Base-by-base conservation (phyloP, 2,329 filamentous ascomycete genomes). In the Ceratocystiopsis sp. region DNA sequence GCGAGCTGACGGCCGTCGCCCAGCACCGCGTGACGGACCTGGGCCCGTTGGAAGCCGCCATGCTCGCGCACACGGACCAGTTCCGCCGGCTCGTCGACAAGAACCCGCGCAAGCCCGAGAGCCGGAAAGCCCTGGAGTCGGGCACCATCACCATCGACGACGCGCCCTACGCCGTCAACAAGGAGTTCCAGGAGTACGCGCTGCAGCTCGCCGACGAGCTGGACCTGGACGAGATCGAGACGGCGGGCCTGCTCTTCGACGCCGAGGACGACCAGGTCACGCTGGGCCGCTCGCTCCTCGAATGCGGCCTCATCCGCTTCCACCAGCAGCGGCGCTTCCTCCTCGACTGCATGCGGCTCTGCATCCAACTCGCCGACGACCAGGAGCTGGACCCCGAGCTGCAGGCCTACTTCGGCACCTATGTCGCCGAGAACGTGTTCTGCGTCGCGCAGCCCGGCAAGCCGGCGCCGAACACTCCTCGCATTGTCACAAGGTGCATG, bases 191-290 rank as follows among this genome's bases (percentile, higher is more conserved):
- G 55, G 80, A 94, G 59, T 77, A 80, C 51, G 75, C 78, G 19
- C 68, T 93, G 32, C 75, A 84, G 53, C 68, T 98, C 35, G 83
- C 89, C 44, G 87, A 96, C 59, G 84, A 85, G 52, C 68, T 95
- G 48, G 79, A 94, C 54, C 68, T 98, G 42, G 87, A 98, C 61
- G 93, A 98, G 61, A 58, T 93, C 45, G 75, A 91, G 53, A 81
- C 89, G 16, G 83, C 85, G 11, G 71, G 73, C 51, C 72, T 91
- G 41, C 75, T 93, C 45, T 65, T 93, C 42, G 77, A 80, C 44
- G 78, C 83, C 16, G 73, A 84, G 55, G 71, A 76, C 35, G 79
- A 87, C 51, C 69, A 76, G 15, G 67, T 73, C 38, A 66, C 73
- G 15, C 67, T 86, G 6, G 84, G 84, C 47, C 75, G 84, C 19